Percentiles rank a stretch among this genome's conserved stretches.
Evolutionary conservation across 768 basidiomycete genomes (phyloP).

Genomic region (Clathrus columnatus): DNA sequence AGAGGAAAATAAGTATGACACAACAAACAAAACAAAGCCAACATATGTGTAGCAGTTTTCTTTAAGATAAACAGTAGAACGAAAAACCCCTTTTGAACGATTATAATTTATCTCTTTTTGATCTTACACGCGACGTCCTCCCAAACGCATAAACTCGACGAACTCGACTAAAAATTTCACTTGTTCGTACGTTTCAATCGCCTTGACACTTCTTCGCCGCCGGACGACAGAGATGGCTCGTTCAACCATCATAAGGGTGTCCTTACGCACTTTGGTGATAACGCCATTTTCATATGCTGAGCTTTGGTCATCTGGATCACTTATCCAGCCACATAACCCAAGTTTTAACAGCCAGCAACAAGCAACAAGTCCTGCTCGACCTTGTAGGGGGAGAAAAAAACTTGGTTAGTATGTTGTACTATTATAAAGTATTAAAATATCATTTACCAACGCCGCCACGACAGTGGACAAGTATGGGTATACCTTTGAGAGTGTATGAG

Average conservation of each 20-base stretch:
- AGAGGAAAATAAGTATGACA: background rate
- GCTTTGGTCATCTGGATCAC: conserved; percentile 12
- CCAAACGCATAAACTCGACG: conserved; percentile 48
- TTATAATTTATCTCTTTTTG: background rate
- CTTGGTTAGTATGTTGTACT: background rate
- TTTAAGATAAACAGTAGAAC: background rate
- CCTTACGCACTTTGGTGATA: conserved; percentile 24
- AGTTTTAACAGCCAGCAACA: conserved; percentile 90
- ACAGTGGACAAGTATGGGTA: conserved; percentile 77
- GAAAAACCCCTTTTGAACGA: background rate
- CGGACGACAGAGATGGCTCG: conserved; percentile 66
- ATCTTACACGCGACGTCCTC: background rate
- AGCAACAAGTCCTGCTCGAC: conserved; percentile 80
- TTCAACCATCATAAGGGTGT: conserved; percentile 61
- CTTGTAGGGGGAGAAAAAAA: background rate
- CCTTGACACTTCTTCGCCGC: conserved; percentile 73
- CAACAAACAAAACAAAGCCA: background rate
- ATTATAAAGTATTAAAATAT: background rate
- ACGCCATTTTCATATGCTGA: background rate
- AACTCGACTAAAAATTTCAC: conserved; percentile 76
- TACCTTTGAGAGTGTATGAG: conserved; percentile 63
- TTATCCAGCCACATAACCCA: conserved; percentile 73
- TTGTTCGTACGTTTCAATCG: conserved; percentile 91
- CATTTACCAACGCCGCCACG: conserved; percentile 75
- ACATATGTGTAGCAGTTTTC: background rate